phyloP scores from a whole-genome alignment of 371 early-diverging fungal species.

The Mortierella sp. region DNA sequence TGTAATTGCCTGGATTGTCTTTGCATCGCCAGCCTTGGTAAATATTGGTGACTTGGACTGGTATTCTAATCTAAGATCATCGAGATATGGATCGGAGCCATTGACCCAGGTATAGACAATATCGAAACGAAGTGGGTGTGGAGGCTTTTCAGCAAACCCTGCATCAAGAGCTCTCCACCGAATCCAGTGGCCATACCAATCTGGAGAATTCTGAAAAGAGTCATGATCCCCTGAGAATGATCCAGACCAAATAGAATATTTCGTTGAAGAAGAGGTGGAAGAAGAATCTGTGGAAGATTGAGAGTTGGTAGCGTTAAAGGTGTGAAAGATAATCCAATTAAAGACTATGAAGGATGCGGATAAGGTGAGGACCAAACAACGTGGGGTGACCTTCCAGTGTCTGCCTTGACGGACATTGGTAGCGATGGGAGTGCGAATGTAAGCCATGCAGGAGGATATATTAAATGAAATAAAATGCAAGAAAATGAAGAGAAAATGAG shows the following conservation, averaged over 20 bases:
- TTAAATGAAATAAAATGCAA: conserved; percentile 3
- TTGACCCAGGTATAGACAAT: conserved; percentile 58
- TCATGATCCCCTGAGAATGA: background rate
- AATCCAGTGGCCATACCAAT: conserved; percentile 39
- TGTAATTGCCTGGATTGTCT: conserved; percentile 10
- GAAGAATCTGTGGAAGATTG: background rate
- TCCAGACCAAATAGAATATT: background rate
- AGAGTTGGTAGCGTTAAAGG: conserved; percentile 6
- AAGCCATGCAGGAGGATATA: conserved; percentile 18
- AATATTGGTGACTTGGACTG: conserved; percentile 28
- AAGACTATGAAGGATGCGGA: conserved; percentile 30
- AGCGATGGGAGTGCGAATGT: conserved; percentile 23
- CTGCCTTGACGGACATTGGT: conserved; percentile 7
- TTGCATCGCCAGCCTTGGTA: conserved; percentile 2
- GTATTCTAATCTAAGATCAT: conserved; percentile 3
- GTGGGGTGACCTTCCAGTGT: conserved; percentile 13
- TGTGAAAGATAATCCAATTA: conserved; percentile 30
- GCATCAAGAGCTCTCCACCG: conserved; percentile 41
- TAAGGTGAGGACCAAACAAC: conserved; percentile 39
- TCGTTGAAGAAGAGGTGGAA: background rate
- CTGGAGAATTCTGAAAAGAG: conserved; percentile 3
- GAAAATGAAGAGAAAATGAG: background rate
- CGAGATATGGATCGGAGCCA: conserved; percentile 44
- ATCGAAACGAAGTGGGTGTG: conserved; percentile 20
- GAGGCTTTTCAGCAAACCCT: background rate